These are phyloP conservation scores for Serendipita vermifera DNA, from an alignment of 768 basidiomycete genomes.

Conservation along the genomic window DNA sequence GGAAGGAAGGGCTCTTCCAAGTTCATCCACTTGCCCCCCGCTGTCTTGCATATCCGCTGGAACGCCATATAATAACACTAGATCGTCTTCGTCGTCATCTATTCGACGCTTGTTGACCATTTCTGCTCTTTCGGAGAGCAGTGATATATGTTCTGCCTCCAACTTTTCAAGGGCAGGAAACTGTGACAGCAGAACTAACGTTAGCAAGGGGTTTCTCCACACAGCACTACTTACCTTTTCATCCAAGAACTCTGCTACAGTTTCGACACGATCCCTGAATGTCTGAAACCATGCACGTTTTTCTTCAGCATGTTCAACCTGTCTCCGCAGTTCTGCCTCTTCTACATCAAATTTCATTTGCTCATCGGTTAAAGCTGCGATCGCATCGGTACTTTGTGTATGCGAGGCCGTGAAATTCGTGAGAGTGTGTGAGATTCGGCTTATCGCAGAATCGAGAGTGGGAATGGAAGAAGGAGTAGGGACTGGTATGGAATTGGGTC, in stretches of 20 bases:
- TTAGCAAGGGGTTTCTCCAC: not conserved
- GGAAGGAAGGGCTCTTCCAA: conserved; percentile 39
- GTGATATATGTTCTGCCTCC: conserved; percentile 58
- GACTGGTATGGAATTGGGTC: conserved; percentile 33
- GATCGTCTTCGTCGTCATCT: conserved; percentile 72
- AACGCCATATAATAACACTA: conserved; percentile 52
- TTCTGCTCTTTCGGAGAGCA: conserved; percentile 59
- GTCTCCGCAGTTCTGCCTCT: conserved; percentile 59
- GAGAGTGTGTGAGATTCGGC: conserved; percentile 47
- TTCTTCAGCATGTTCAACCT: conserved; percentile 60
- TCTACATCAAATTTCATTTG: conserved; percentile 48
- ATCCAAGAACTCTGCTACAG: conserved; percentile 72
- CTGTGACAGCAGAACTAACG: conserved; percentile 28
- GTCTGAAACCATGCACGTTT: conserved; percentile 72
- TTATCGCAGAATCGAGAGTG: conserved; percentile 44
- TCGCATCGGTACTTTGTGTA: conserved; percentile 41
- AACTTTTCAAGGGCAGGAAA: conserved; percentile 66
- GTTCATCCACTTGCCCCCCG: conserved; percentile 41
- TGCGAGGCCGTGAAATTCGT: conserved; percentile 55
- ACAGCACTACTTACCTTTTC: conserved; percentile 50
- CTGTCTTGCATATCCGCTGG: conserved; percentile 25
- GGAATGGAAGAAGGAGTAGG: conserved; percentile 54
- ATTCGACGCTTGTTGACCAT: conserved; percentile 47
- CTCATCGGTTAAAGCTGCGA: conserved; percentile 48
- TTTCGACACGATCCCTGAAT: conserved; percentile 71